Percentiles rank a stretch among this genome's conserved stretches.
These are phyloP conservation scores for Fibroporia radiculosa DNA, from an alignment of 768 basidiomycete species.

Conservation along the genomic window DNA sequence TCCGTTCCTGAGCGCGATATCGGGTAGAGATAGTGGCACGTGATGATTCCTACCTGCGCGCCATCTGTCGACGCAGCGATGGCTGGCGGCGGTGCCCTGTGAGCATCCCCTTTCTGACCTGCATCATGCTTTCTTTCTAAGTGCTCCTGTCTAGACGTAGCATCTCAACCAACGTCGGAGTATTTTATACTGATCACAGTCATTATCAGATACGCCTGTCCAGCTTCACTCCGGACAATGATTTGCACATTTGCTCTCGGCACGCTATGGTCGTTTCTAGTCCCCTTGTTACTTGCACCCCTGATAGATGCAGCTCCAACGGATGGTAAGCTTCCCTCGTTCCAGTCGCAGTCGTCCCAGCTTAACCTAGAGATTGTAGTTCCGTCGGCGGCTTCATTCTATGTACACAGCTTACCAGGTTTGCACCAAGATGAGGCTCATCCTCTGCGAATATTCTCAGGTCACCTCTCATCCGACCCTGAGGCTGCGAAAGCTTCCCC, in stretches of 20 bases:
- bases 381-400: slow-evolving; percentile 79
- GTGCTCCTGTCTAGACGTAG: no score
- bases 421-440: slow-evolving; percentile 64
- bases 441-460: slow-evolving; percentile 76
- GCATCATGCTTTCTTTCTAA: no score
- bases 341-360: neutral
- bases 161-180: no score
- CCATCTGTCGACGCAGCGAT: no score
- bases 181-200: no score
- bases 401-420: slow-evolving; percentile 68
- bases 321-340: slow-evolving; percentile 11
- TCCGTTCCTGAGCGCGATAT: no score
- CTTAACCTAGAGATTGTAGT: slow-evolving; percentile 32
- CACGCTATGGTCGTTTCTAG: slow-evolving; percentile 8
- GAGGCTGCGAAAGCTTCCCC: slow-evolving; percentile 38
- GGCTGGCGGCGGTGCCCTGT: no score
- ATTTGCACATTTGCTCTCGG: slow-evolving; percentile 7
- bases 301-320: slow-evolving; percentile 20
- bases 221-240: slow-evolving; percentile 7
- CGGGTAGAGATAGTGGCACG: no score
- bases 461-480: slow-evolving; percentile 79
- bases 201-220: no score
- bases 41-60: no score
- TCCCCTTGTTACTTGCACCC: slow-evolving; percentile 6
- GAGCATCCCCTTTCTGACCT: no score